Evolutionary conservation across 257 asterid genomes (phyloP).

Genomic region (Osmanthus fragrans): DNA sequence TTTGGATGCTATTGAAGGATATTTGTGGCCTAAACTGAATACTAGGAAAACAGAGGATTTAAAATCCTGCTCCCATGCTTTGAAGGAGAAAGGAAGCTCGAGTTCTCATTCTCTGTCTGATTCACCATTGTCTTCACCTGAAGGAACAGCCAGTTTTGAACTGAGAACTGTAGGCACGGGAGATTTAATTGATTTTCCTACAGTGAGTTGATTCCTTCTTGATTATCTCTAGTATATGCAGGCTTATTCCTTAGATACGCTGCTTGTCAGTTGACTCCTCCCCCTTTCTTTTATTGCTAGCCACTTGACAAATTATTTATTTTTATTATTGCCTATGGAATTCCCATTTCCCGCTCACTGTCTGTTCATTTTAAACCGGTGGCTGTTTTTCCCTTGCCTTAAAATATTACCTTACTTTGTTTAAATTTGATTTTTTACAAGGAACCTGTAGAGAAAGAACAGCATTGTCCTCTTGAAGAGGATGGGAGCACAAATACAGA

Average conservation of each 20-base stretch:
- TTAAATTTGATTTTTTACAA: slow-evolving; percentile 24
- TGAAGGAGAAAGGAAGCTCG: slow-evolving; percentile 38
- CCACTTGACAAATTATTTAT: not conserved
- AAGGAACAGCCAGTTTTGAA: slow-evolving; percentile 37
- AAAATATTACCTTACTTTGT: not conserved
- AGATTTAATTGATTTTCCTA: slow-evolving; percentile 32
- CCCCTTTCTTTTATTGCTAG: slow-evolving; percentile 1
- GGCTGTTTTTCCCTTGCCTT: not conserved
- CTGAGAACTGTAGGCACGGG: slow-evolving; percentile 31
- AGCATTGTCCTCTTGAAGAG: slow-evolving; percentile 35
- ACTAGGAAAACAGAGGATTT: slow-evolving; percentile 34
- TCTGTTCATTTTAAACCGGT: not conserved
- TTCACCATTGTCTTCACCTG: slow-evolving; percentile 39
- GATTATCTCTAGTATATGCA: slow-evolving; percentile 11
- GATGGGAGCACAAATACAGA: slow-evolving; percentile 26
- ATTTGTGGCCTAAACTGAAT: slow-evolving; percentile 64
- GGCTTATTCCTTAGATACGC: not conserved
- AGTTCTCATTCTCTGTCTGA: slow-evolving; percentile 35
- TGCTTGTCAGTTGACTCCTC: not conserved
- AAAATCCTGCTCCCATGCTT: slow-evolving; percentile 30
- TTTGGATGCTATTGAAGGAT: slow-evolving; percentile 62
- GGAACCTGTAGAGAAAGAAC: slow-evolving; percentile 49
- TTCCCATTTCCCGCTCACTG: not conserved
- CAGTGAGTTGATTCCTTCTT: slow-evolving; percentile 43
- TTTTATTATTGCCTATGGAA: not conserved